These are phyloP conservation scores for Ustilago crameri DNA, from an alignment of 1,284 basidiomycete species.

Conservation along the genomic window DNA sequence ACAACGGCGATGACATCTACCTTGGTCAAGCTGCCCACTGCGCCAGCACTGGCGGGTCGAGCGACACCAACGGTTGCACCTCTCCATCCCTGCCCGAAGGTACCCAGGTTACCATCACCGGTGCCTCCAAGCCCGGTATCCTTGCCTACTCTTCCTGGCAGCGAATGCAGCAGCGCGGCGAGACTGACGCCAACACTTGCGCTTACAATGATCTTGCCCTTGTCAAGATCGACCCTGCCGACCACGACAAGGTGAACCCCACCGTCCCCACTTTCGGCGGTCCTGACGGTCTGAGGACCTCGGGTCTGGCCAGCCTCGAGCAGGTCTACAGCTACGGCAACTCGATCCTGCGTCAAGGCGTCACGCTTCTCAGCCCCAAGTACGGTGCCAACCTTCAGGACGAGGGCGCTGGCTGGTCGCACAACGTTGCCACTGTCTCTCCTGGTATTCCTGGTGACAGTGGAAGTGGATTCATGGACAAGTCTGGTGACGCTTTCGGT, in stretches of 20 bases:
- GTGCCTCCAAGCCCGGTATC: constrained; percentile 41
- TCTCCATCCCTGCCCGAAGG: constrained; percentile 47
- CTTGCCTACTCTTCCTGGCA: constrained; percentile 51
- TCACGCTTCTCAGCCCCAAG: constrained; percentile 51
- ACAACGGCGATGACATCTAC: constrained; percentile 45
- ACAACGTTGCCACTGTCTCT: constrained; percentile 37
- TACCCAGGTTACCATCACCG: constrained; percentile 47
- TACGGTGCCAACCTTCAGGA: constrained; percentile 47
- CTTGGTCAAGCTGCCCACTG: constrained; percentile 57
- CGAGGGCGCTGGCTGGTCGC: constrained; percentile 50
- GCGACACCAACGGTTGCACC: constrained; percentile 47
- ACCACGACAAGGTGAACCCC: constrained; percentile 53
- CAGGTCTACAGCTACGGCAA: constrained; percentile 56
- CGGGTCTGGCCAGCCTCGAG: constrained; percentile 30
- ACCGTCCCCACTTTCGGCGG: constrained; percentile 53
- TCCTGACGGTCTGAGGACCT: constrained; percentile 37
- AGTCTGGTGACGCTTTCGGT: constrained; percentile 45
- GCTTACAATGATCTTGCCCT: constrained; percentile 54
- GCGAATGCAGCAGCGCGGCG: constrained; percentile 51
- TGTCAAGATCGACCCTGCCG: constrained; percentile 50
- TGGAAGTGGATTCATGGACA: constrained; percentile 49
- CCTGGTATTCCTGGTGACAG: constrained; percentile 56
- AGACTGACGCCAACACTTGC: constrained; percentile 47
- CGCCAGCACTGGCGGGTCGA: constrained; percentile 38
- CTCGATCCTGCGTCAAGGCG: constrained; percentile 51